Evolutionary conservation across 371 early-diverging fungal species (phyloP), one percentile per base, ranked within the genome.

Genomic region (Mortierella sp.): DNA sequence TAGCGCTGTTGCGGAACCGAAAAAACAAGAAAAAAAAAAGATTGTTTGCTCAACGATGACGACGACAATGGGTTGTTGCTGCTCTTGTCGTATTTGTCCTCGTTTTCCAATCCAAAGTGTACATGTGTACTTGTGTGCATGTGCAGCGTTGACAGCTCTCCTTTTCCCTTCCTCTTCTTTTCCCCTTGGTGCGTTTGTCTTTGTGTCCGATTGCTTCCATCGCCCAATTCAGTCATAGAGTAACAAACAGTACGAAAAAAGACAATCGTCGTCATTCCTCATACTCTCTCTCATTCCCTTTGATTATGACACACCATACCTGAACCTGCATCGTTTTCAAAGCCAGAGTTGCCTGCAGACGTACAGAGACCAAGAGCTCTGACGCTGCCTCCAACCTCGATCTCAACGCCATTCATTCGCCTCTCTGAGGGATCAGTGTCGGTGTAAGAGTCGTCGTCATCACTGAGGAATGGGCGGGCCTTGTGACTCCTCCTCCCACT

Each of bases 321-420:
- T 84, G 84, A 84, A 65, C 72, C 72, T 70, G 74, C 73, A 78
- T 84, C 80, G 42, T 80, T 79, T 52, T 76, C 79, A 55, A 65
- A 75, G 31, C 63, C 74, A 21, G 74, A 71, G 71, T 52, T 52
- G 48, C 50, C 74, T 75, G 72, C 75, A 50, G 42, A 72, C 42
- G 42, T 34, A 19, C 28, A 72, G 31, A 68, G 65, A 28, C 74
- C 72, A 63, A 45, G 63, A 28, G 65, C 72, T 19, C 54, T 74
- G 65, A 42, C 44, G 52, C 34, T 63, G 45, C 63, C 73, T 19
- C 60, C 68, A 7, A 80, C 80, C 14, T 80, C 75, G 10, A 76
- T 70, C 24, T 77, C 77, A 8, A 72, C 75, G 19, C 74, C 50
- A 44, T 75, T 75, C 70, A 58, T 70, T 48, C 68, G 44, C 19